A percentile compares a stretch with the other conserved stretches of the same genome.
phyloP scores from a whole-genome alignment of 2,329 filamentous ascomycete species.

The Penicillium sp. region DNA sequence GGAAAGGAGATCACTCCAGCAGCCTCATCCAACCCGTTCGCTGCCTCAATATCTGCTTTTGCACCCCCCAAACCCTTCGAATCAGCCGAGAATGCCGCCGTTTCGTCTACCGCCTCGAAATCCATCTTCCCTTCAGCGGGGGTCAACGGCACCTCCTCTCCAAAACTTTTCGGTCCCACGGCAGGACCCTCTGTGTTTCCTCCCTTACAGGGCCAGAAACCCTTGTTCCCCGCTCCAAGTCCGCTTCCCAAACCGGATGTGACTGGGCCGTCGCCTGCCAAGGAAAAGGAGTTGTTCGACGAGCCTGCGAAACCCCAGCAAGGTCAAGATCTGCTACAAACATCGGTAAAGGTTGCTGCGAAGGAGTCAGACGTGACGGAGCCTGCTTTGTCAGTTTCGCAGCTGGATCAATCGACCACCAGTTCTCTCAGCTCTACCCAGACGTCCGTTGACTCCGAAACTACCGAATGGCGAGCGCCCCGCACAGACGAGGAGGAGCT shows the following conservation, averaged over 20 bases:
- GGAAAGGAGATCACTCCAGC: too few relatives aligned
- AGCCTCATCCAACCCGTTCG: not conserved
- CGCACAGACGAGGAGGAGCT: slow-evolving; percentile 10
- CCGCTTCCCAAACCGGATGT: not conserved
- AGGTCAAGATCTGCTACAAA: not conserved
- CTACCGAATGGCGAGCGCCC: not conserved
- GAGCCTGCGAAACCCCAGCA: not conserved
- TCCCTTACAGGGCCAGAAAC: slow-evolving; percentile 1
- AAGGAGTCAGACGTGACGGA: not conserved
- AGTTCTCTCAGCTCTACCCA: not conserved
- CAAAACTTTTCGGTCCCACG: not conserved
- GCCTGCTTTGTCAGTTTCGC: not conserved
- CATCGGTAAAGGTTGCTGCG: not conserved
- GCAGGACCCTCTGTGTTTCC: not conserved
- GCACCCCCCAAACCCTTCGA: not conserved
- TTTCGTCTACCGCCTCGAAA: not conserved
- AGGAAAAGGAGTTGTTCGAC: not conserved
- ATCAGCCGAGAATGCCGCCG: not conserved
- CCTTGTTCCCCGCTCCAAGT: slow-evolving; percentile 8
- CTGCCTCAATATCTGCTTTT: slow-evolving; percentile 4
- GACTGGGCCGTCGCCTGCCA: not conserved
- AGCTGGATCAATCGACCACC: not conserved
- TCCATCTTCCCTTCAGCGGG: not conserved
- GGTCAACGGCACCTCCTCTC: not conserved
- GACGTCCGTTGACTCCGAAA: not conserved